Evolutionary conservation across 768 basidiomycete genomes (phyloP).

Genomic region (Dacryopinax primogenitus): DNA sequence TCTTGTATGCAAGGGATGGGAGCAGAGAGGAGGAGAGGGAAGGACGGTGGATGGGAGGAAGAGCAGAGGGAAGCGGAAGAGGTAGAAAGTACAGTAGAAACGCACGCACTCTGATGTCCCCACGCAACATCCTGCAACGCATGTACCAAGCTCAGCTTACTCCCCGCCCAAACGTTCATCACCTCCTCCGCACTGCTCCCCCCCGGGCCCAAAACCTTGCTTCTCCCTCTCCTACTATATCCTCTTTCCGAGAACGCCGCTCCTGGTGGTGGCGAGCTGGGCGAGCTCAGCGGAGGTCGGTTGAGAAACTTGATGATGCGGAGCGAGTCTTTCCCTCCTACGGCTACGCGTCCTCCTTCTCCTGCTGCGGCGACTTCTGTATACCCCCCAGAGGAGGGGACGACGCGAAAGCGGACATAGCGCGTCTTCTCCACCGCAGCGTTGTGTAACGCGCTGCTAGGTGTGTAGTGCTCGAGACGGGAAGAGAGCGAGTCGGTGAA

Average conservation of each 20-base stretch:
- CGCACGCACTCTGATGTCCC: conserved; percentile 3
- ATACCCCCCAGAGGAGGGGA: neutral
- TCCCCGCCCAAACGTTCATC: conserved; percentile 1
- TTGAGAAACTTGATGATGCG: neutral
- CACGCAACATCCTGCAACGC: conserved; percentile 2
- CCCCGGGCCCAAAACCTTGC: neutral
- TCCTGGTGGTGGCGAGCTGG: neutral
- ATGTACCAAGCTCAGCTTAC: conserved; percentile 1
- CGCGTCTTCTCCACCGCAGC: neutral
- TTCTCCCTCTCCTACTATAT: neutral
- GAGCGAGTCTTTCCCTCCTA: neutral
- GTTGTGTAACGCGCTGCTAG: neutral
- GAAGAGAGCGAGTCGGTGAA: neutral
- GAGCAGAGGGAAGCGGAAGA: neutral
- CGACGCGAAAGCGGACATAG: neutral
- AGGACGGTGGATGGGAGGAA: neutral
- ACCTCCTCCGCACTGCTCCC: conserved; percentile 6
- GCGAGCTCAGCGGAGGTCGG: neutral
- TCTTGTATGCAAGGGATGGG: neutral
- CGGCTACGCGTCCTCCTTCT: neutral
- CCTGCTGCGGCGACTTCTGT: neutral
- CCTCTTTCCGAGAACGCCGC: neutral
- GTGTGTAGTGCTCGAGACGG: neutral
- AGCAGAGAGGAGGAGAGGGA: neutral
- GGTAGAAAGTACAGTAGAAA: too few species aligned